Evolutionary conservation across 495 filamentous ascomycete species (phyloP), one percentile per base, ranked within the genome.

Genomic region (Tuber indicum): DNA sequence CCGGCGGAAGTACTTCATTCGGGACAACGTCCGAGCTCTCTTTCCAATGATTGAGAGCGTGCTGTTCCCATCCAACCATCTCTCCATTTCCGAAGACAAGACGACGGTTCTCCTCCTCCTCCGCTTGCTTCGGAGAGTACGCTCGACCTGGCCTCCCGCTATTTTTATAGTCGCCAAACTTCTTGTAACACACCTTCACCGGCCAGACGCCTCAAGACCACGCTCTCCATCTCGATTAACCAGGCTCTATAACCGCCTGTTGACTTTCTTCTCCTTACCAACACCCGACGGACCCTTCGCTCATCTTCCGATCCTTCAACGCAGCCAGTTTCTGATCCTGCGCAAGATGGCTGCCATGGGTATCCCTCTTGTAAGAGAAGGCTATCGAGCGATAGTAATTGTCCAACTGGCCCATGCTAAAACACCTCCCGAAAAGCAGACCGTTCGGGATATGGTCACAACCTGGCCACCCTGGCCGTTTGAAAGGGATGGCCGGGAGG

Each of bases 401-500:
- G 86, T 91, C 42, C 91, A 92, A 74, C 83, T 93, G 9, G 89
- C 89, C 0, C 91, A 90, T 78, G 86, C 85, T 49, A 93, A 93
- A 80, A 91, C 89, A 5, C 6, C 74, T 0, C 82, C 84, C 2
- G 92, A 93, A 82, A 87, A 85, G 17, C 86, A 88, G 78, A 90
- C 86, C 85, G 89, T 89, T 2, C 82, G 85, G 49, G 5, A 45
- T 80, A 91, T 92, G 84, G 86, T 88, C 8, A 85, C 85, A 0
- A 89, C 87, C 19, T 93, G 91, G 91, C 91, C 91, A 4, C 91
- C 91, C 2, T 93, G 89, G 90, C 92, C 91, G 72, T 87, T 89
- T 81, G 88, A 89, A 12, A 88, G 85, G 69, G 88, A 91, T 69
- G 88, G 88, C 45, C 78, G 82, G 70, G 12, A 12, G 46, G 43